Evolutionary conservation across 176 grass and related monocot genomes (phyloP).

Genomic region (Hordeum vulgare): DNA sequence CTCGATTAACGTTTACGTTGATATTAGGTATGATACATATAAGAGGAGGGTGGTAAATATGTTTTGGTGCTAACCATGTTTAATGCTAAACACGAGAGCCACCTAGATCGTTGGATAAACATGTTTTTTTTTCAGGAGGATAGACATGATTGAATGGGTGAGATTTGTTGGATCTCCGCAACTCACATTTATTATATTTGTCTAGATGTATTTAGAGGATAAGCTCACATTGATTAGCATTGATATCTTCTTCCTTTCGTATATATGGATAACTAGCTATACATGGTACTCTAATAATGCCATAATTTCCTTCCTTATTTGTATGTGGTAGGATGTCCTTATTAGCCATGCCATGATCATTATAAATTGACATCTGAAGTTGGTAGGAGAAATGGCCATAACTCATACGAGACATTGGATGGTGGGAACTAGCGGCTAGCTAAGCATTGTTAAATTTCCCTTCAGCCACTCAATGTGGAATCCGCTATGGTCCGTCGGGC

Average conservation of each 20-base stretch:
- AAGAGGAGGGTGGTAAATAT: too few relatives aligned
- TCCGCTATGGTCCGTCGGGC: neutral
- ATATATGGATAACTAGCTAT: neutral
- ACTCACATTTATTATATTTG: too few relatives aligned
- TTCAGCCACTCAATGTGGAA: constrained; percentile 1
- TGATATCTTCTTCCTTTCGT: neutral
- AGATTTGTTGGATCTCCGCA: too few relatives aligned
- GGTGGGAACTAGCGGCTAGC: neutral
- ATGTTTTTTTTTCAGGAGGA: too few relatives aligned
- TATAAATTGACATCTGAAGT: neutral
- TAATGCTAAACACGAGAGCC: too few relatives aligned
- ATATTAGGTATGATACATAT: too few relatives aligned
- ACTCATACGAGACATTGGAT: neutral
- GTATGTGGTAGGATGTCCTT: neutral
- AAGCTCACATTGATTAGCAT: neutral
- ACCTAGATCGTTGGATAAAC: too few relatives aligned
- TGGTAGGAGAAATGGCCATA: neutral
- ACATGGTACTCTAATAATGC: neutral
- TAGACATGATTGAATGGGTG: too few relatives aligned
- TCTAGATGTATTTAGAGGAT: neutral
- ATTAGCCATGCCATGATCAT: neutral
- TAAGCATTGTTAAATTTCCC: neutral
- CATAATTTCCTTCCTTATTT: neutral
- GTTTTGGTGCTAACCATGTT: too few relatives aligned
- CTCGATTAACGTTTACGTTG: too few relatives aligned